phyloP scores from a whole-genome alignment of 345 rosid genomes.

The Brassica rapa region DNA sequence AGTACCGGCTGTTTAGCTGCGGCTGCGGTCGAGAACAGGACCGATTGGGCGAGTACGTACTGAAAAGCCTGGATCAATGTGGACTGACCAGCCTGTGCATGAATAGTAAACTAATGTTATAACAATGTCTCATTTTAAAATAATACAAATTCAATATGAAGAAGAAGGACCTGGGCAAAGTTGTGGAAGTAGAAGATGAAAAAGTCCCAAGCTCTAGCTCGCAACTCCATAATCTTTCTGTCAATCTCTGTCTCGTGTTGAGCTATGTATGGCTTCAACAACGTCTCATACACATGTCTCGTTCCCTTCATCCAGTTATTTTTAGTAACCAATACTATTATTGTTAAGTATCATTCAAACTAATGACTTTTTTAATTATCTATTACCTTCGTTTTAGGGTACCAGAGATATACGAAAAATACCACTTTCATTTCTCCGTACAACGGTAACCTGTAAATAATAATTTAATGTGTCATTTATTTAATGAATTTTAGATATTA shows the following conservation, averaged over 20 bases:
- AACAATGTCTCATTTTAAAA: neutral
- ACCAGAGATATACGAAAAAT: constrained; percentile 80
- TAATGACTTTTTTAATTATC: neutral
- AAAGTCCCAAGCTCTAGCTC: constrained; percentile 72
- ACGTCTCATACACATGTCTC: constrained; percentile 51
- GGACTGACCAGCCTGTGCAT: constrained; percentile 49
- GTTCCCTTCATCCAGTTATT: constrained; percentile 58
- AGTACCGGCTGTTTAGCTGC: constrained; percentile 42
- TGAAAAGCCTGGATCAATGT: constrained; percentile 61
- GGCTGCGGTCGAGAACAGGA: constrained; percentile 41
- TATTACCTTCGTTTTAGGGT: constrained; percentile 74
- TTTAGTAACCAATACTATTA: neutral
- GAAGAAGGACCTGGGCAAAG: constrained; percentile 35
- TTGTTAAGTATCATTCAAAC: neutral
- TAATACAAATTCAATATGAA: too few species aligned
- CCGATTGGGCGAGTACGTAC: constrained; percentile 55
- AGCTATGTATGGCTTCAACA: constrained; percentile 61
- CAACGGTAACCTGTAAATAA: constrained; percentile 69
- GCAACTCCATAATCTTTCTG: constrained; percentile 63
- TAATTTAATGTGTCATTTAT: neutral
- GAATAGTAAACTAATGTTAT: neutral
- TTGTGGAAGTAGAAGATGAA: constrained; percentile 62
- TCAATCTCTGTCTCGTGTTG: constrained; percentile 76
- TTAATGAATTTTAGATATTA: neutral
- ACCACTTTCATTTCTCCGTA: constrained; percentile 79